Base-by-base conservation (phyloP, 306 rosid species). In the Medicago truncatula region DNA sequence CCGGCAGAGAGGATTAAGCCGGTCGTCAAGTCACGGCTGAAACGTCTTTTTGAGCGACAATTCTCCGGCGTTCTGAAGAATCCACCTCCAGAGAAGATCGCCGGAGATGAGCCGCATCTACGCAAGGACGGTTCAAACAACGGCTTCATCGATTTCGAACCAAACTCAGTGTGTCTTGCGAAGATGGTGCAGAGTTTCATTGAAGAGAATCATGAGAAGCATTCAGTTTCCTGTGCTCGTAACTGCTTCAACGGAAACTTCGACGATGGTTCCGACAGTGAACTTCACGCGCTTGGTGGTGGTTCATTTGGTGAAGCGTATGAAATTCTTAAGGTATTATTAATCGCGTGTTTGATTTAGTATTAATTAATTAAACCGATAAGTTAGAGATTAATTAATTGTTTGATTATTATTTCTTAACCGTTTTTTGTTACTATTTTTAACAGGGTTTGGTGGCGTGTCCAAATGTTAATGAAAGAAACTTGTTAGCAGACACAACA, bases 141-240 rank as follows among this genome's bases (percentile, higher is more conserved):
- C 3, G 87, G 82, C 15, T 60, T 54, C 17, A 56, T 12, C 23
- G 93, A 87, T 70, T 63, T 89, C 7, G 98, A 94, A 74, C 97
- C 97, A 23, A 92, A 88, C 67, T 92, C 98, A 0, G 71, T 56
- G 63, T 92, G 97, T 82, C 58, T 95, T 74, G 83, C 86, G 67
- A 92, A 81, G 67, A 95, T 95, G 98, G 97, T 95, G 40, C 96
- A 78, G 85, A 90, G 78, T 76, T 94, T 94, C 83, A 83, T 94
- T 18, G 98, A 94, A 70, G 97, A 81, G 53, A 83, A 77, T 76
- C 86, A 76, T 38, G 98, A 91, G 71, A 93, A 84, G 69, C 86
- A 81, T 38, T 77, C 85, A 2, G 47, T 83, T 70, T 73, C 87
- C n/a, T 85, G 88, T 60, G 84, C 87, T 11, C 89, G 96, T 18